A percentile compares a stretch with the other conserved stretches of the same genome.
Conservation (phyloP, 495 filamentous ascomycete species). For the Talaromyces borbonicus region DNA sequence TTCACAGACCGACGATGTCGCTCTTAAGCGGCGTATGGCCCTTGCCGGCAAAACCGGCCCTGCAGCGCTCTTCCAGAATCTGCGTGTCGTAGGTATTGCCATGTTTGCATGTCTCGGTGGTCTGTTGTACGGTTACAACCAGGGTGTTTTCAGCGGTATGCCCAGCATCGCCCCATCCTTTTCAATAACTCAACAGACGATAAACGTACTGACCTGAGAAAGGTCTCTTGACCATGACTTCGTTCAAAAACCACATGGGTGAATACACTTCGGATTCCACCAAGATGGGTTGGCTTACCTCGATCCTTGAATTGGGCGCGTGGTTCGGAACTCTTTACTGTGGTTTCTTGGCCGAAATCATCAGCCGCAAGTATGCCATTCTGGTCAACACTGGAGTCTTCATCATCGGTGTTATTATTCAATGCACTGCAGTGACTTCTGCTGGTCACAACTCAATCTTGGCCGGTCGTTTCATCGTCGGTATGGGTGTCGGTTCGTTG, state of each 20-base stretch:
- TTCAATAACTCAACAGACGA: neutral
- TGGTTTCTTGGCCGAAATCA: conserved; percentile 58
- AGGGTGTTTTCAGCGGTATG: conserved; percentile 67
- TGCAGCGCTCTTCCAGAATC: conserved; percentile 55
- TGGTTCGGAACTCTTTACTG: conserved; percentile 65
- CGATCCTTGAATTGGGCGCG: conserved; percentile 71
- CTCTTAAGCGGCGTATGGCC: conserved; percentile 51
- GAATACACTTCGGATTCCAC: conserved; percentile 48
- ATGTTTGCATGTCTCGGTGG: conserved; percentile 70
- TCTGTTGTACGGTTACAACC: conserved; percentile 51
- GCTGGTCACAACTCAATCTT: conserved; percentile 49
- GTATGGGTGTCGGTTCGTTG: conserved; percentile 23
- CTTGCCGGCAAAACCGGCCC: conserved; percentile 58
- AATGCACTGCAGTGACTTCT: conserved; percentile 51
- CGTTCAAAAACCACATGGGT: conserved; percentile 41
- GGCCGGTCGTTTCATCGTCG: conserved; percentile 64
- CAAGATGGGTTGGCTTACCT: conserved; percentile 60
- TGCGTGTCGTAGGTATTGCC: conserved; percentile 60
- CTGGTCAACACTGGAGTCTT: conserved; percentile 56
- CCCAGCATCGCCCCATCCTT: conserved; percentile 42
- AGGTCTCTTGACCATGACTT: conserved; percentile 13
- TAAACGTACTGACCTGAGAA: conserved; percentile 25
- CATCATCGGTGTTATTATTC: conserved; percentile 60
- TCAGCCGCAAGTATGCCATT: conserved; percentile 66
- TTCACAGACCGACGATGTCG: conserved; percentile 41